These are phyloP conservation scores for Ogataea naganishii DNA, from an alignment of 805 yeast genomes.

Conservation along the genomic window DNA sequence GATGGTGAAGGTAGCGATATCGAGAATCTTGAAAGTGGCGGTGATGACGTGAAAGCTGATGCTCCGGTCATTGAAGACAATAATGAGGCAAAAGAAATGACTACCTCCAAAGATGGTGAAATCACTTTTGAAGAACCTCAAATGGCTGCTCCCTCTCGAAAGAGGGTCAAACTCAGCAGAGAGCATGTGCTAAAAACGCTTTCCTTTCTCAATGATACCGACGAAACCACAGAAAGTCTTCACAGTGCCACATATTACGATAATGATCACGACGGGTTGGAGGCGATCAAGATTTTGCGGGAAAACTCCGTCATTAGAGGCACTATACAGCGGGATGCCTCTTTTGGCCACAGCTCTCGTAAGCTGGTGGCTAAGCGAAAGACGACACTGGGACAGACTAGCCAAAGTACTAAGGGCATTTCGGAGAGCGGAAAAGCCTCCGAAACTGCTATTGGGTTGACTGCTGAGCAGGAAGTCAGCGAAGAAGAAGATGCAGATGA, in stretches of 20 bases:
- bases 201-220: slow-evolving; percentile 17
- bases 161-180: slow-evolving; percentile 24
- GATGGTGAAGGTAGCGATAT: too few species aligned
- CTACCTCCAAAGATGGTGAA: slow-evolving; percentile 12
- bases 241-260: slow-evolving; percentile 28
- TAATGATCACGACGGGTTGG: slow-evolving; percentile 24
- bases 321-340: too few species aligned
- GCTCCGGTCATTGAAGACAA: slow-evolving; percentile 16
- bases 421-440: too few species aligned
- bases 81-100: slow-evolving; percentile 4
- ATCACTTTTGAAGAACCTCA: slow-evolving; percentile 11
- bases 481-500: not conserved
- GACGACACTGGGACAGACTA: too few species aligned
- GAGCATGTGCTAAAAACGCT: slow-evolving; percentile 18
- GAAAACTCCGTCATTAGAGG: slow-evolving; percentile 30
- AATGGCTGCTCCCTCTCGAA: slow-evolving; percentile 9
- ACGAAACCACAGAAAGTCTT: slow-evolving; percentile 16
- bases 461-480: not conserved
- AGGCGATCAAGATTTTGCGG: slow-evolving; percentile 25
- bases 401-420: too few species aligned
- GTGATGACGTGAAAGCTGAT: not conserved
- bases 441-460: too few species aligned
- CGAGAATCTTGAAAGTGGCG: too few species aligned
- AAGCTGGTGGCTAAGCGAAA: too few species aligned
- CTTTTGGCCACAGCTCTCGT: too few species aligned